Percentiles rank a stretch among this genome's conserved stretches.
Conservation (phyloP, 192 early-diverging fungal species). For the Rhizophlyctis rosea region DNA sequence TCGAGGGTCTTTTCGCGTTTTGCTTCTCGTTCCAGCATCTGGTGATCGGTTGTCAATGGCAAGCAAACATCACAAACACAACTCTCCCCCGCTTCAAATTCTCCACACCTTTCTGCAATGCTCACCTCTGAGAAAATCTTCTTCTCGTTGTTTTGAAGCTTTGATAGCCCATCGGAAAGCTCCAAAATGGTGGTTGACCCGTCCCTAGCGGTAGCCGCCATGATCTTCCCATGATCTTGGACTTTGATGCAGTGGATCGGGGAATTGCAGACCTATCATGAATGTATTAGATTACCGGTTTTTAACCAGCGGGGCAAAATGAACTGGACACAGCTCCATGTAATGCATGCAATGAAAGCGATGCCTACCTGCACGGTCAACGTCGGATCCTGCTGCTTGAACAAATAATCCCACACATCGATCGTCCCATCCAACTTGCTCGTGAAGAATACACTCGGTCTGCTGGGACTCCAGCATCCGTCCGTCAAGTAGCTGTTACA, state of each 20-base stretch:
- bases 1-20: slow-evolving; percentile 65
- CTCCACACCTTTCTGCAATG: slow-evolving; percentile 2
- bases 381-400: slow-evolving; percentile 60
- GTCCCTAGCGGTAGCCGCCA: slow-evolving; percentile 53
- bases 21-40: slow-evolving; percentile 63
- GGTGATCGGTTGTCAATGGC: no score
- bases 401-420: slow-evolving; percentile 59
- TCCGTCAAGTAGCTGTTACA: slow-evolving; percentile 52
- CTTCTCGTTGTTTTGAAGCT: slow-evolving; percentile 56
- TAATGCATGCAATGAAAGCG: not conserved
- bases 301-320: not conserved
- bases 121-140: slow-evolving; percentile 51
- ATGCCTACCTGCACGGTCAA: slow-evolving; percentile 48
- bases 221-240: slow-evolving; percentile 56
- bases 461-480: slow-evolving; percentile 54
- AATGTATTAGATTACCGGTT: slow-evolving; percentile 4
- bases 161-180: slow-evolving; percentile 47
- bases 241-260: slow-evolving; percentile 57
- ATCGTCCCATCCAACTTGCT: slow-evolving; percentile 55
- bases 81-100: not conserved
- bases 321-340: not conserved
- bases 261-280: slow-evolving; percentile 44
- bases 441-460: slow-evolving; percentile 60
- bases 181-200: slow-evolving; percentile 55
- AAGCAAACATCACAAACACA: slow-evolving; percentile 15